These are phyloP conservation scores for Calocybe indica DNA, from an alignment of 768 basidiomycete species.

Conservation along the genomic window DNA sequence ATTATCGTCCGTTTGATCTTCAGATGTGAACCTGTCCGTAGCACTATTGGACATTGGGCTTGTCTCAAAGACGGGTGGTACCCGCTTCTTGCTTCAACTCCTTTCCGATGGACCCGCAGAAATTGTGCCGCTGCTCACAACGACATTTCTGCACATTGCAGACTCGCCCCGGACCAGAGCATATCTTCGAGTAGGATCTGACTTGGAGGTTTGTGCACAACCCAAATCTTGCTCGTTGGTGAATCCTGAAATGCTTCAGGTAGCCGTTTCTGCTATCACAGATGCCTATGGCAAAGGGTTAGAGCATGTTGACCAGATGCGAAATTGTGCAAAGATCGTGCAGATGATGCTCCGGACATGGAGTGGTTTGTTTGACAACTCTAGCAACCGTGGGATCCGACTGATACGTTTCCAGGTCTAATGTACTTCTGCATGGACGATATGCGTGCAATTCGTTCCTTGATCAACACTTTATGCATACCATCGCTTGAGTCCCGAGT, in stretches of 20 bases:
- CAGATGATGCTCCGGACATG: constrained; percentile 84
- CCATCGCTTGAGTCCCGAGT: constrained; percentile 86
- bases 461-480: constrained; percentile 82
- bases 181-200: constrained; percentile 74
- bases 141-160: constrained; percentile 75
- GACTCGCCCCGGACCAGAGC: constrained; percentile 81
- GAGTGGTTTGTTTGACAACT: constrained; percentile 62
- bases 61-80: constrained; percentile 73
- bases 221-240: neutral
- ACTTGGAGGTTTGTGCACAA: constrained; percentile 70
- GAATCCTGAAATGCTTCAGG: constrained; percentile 32
- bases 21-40: constrained; percentile 22
- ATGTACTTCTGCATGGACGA: constrained; percentile 93
- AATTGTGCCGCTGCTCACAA: constrained; percentile 70
- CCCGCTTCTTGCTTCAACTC: constrained; percentile 79
- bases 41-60: constrained; percentile 87
- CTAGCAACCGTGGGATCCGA: neutral
- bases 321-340: constrained; percentile 71
- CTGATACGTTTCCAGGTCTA: constrained; percentile 44
- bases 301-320: constrained; percentile 75
- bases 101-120: constrained; percentile 89
- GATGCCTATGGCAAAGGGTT: constrained; percentile 86
- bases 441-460: constrained; percentile 76
- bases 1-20: too few relatives aligned
- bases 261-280: constrained; percentile 84